These are phyloP conservation scores for Colletotrichum noveboracense DNA, from an alignment of 2,329 filamentous ascomycete species.

Conservation along the genomic window DNA sequence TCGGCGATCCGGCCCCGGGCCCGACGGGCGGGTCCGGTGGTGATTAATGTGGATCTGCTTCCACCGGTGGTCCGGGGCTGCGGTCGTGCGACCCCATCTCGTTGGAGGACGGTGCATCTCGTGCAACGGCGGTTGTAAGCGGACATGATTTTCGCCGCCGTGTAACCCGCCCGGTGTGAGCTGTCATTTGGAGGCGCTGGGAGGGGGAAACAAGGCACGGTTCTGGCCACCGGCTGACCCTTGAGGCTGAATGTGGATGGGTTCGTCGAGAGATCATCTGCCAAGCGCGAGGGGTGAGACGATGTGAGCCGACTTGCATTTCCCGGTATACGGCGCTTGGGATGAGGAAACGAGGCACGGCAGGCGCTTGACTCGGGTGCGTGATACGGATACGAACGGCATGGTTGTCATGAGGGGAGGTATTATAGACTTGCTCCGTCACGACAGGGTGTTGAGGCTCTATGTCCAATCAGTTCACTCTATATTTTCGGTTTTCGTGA, in stretches of 20 bases:
- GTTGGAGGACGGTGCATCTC: neutral
- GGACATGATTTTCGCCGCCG: neutral
- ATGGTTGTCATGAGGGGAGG: neutral
- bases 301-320: neutral
- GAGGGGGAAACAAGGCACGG: neutral
- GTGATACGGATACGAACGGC: neutral
- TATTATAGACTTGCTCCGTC: neutral
- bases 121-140: neutral
- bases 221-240: neutral
- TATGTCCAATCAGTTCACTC: neutral
- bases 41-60: neutral
- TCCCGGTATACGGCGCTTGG: neutral
- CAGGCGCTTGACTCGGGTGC: neutral
- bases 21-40: conserved; percentile 2
- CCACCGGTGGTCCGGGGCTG: neutral
- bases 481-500: fast-evolving
- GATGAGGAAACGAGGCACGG: neutral
- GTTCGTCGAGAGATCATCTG: neutral
- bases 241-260: neutral
- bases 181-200: neutral
- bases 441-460: neutral
- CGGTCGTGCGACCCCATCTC: neutral
- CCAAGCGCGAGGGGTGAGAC: neutral
- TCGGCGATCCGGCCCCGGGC: conserved; percentile 12
- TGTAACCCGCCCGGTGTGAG: conserved; percentile 1